Base-by-base conservation (phyloP, 2,329 filamentous ascomycete genomes). In the Diplocarpon rosae region DNA sequence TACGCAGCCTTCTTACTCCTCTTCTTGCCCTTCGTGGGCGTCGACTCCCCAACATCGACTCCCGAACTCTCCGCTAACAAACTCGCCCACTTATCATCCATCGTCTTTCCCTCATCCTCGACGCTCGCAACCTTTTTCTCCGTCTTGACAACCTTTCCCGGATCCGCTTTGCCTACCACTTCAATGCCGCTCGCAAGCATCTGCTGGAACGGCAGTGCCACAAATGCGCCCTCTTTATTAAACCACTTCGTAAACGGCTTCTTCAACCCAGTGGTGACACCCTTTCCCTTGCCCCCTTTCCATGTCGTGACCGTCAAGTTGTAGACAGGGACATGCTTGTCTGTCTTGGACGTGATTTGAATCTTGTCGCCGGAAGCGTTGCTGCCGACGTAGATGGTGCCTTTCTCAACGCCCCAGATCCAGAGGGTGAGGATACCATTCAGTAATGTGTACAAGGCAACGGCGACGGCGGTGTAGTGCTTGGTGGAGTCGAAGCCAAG, bases 401-500 rank as follows among this genome's bases (percentile, higher is more conserved):
- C 83, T 54, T 80, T 81, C 69, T 98, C 92, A 17, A 92, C 82
- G 17, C 73, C 73, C 72, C 78, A 84, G 47, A 93, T 77, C 92
- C 92, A 98, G 57, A 79, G 75, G 31, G 85, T 89, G 56, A 96
- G 73, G 2, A 74, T 69, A 27, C 75, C 72, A 62, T 95, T 96
- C 40, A 98, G 67, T 2, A 84, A 42, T 34, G 85, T 80, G 69
- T 98, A 98, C 13, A 81, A 61, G 10, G 73, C 71, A 4, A 96
- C 90, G 3, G 92, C 90, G 32, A 72, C 75, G 2, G 84, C 75
- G 0, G 90, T 93, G 69, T 80, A 90, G 52, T 73, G 68, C 65
- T 92, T 93, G 14, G 89, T 95, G 49, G 67, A 70, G 52, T 95
- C 86, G 73, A 92, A 96, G 56, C 89, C 90, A 38, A 88, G 71